Base-by-base conservation (phyloP, 768 basidiomycete species). In the Leccinum olivaceopallidum region DNA sequence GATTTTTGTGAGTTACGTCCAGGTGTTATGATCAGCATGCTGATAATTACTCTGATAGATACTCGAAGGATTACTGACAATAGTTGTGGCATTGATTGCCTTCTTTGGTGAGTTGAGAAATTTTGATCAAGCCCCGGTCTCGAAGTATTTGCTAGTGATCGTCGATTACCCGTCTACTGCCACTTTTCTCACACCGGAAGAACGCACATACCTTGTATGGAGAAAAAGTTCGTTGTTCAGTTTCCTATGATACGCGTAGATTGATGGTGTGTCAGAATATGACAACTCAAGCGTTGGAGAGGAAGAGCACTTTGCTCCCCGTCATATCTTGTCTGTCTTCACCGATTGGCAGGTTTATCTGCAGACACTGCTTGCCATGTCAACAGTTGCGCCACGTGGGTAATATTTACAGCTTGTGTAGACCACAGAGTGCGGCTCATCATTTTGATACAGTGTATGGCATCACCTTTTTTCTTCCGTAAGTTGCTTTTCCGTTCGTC, bases 401-500 rank as follows among this genome's bases (percentile, higher is more conserved):
- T 80, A 12, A 5, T 20, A 2, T 9, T 14, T 3, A 13, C 47
- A 0, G 13, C 22, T 24, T 50, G 18, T 47, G 10, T 47, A 47
- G 44, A 47, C 12, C 20, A 6, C 7, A 12, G 3, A 34, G 28
- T 10, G 36, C 39, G 2, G 16, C 55, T 69, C 32, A 69, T 42
- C 20, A 6, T 28, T 42, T 14, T 57, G 42, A 24, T 32, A 13
- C 44, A 88, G 87, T 88, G 3, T 88, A 85, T 65, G 88, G 87
- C 3, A 87, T 88, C 52, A 87, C 88, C 0, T 74, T 88, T 26
- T 90, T 90, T 77, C 73, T 89, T 32, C 87, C 87, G 84, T 88
- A 68, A 66, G 87, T 79, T 4, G 8, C 12, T 24, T 53, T 36
- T 1, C 8, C 42, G n/a, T n/a, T 6, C 37, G 18, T 32, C n/a